Evolutionary conservation across 148 eudicot genomes (phyloP).

Genomic region (Chenopodium suecicum): DNA sequence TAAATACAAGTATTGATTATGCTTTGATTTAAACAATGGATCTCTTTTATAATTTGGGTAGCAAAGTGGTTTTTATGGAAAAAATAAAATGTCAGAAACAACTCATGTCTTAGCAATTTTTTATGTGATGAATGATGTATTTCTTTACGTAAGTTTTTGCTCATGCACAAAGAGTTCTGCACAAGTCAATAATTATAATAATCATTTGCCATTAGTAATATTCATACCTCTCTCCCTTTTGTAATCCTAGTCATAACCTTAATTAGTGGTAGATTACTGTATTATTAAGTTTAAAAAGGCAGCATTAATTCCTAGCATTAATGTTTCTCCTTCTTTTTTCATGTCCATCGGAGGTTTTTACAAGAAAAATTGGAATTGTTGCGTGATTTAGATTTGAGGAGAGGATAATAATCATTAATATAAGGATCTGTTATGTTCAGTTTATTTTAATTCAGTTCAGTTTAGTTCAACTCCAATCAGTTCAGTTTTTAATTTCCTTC

Average conservation of each 20-base stretch:
- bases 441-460: too few species aligned
- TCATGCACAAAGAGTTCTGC: constrained; percentile 9
- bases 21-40: constrained; percentile 5
- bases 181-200: background rate
- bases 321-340: too few species aligned
- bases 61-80: background rate
- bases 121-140: background rate
- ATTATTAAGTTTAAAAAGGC: too few species aligned
- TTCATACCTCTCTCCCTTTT: background rate
- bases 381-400: too few species aligned
- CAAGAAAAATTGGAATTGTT: too few species aligned
- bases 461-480: too few species aligned
- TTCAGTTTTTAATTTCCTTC: too few species aligned
- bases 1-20: background rate
- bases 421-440: too few species aligned
- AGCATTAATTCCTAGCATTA: too few species aligned
- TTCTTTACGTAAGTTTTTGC: constrained; percentile 13
- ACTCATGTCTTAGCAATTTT: constrained; percentile 8
- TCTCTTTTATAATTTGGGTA: background rate
- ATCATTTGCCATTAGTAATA: background rate
- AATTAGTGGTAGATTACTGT: too few species aligned
- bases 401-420: too few species aligned
- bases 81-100: constrained; percentile 13
- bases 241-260: background rate
- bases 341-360: too few species aligned